phyloP scores from a whole-genome alignment of 208 protist genomes.

The Angomonas deanei region DNA sequence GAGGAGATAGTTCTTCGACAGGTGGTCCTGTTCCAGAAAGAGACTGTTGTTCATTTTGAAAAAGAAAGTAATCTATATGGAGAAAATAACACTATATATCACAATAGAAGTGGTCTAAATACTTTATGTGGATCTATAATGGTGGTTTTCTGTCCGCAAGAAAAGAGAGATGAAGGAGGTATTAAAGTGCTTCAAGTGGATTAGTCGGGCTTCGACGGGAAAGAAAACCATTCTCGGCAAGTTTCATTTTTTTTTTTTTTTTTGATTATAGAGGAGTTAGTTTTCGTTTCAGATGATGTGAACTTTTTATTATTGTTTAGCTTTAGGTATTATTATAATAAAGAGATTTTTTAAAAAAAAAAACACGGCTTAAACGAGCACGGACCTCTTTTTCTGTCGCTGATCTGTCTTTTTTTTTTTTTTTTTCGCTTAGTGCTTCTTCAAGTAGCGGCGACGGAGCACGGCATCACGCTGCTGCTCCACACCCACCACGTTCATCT shows the following conservation, averaged over 20 bases:
- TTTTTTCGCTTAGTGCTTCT: constrained; percentile 23
- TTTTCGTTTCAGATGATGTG: background rate
- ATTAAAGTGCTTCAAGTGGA: too few species aligned
- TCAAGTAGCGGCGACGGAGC: constrained; percentile 73
- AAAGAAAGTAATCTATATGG: constrained; percentile 1
- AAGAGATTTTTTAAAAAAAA: constrained; percentile 2
- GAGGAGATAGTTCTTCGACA: too few species aligned
- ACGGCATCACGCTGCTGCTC: constrained; percentile 80
- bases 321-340: background rate
- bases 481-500: constrained; percentile 62
- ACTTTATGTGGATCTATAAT: too few species aligned
- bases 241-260: background rate
- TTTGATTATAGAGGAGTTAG: background rate
- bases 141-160: too few species aligned
- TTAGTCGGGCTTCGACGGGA: too few species aligned
- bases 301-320: background rate
- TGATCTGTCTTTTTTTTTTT: background rate
- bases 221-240: background rate
- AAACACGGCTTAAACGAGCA: too few species aligned
- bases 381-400: too few species aligned
- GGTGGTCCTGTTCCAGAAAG: background rate
- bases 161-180: background rate
- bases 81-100: background rate
- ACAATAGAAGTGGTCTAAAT: too few species aligned
- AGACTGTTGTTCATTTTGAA: background rate